Evolutionary conservation across 2,329 filamentous ascomycete species (phyloP), one percentile per base, ranked within the genome.

Genomic region (Aspergillus tamarii): DNA sequence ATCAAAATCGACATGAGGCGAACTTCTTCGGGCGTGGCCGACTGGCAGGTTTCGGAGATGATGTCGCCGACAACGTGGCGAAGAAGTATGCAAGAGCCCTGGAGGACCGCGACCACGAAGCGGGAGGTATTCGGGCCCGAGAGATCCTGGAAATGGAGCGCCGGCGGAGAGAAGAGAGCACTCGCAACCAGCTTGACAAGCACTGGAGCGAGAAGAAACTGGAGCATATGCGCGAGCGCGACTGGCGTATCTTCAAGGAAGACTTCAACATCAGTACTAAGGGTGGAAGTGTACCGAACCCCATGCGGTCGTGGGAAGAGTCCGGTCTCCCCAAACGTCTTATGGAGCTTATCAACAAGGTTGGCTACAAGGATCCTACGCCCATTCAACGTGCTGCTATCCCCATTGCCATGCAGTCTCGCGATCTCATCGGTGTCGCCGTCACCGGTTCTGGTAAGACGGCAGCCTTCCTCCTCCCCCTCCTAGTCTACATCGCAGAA

Each of bases 171-270:
- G 90, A 96, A 73, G 88, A 91, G 67, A 88, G 89, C 65, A 81
- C 83, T 1, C 87, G 91, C 66, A 92, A 90, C 67, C 90, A 89
- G 39, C 84, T 96, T 62, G 94, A 96, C 71, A 94, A 94, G 78
- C 93, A 97, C 79, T 99, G 95, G 95, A 93, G 91, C 61, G 92
- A 97, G 76, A 99, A 99, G 87, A 87, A 85, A 66, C 83, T 98
- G 66, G 88, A 91, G 16, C 92, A 97, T 72, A 99, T 99, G 95
- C 91, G 93, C 66, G 94, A 98, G 80, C 87, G 95, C 76, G 95
- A 99, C 79, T 99, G 95, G 95, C 92, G 95, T 75, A 98, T 99
- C 72, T 97, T 99, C 88, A 99, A 98, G 81, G 95, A 98, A 78
- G 94, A 99, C 79, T 98, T 97, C 82, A 96, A 95, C 71, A 99